These are phyloP conservation scores for Graphium sp. DNA, from an alignment of 2,329 filamentous ascomycete genomes.

Conservation along the genomic window DNA sequence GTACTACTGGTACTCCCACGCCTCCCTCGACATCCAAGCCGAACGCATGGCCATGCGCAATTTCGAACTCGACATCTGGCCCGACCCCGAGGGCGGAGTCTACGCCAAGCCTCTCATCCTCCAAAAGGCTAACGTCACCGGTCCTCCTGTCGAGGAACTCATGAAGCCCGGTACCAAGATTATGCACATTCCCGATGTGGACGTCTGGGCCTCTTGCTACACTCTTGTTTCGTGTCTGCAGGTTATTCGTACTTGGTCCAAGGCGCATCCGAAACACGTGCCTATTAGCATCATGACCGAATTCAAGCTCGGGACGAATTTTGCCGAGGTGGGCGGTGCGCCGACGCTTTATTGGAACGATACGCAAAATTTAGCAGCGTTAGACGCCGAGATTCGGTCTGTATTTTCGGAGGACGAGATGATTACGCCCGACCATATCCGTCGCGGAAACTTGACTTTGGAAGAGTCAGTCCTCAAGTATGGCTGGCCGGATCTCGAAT, in stretches of 20 bases:
- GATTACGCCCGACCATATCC: slow-evolving; percentile 27
- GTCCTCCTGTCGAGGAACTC: slow-evolving; percentile 19
- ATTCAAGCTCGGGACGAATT: slow-evolving; percentile 19
- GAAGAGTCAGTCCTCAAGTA: slow-evolving; percentile 24
- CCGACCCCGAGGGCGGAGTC: slow-evolving; percentile 26
- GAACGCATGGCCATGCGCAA: slow-evolving; percentile 26
- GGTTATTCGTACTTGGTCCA: slow-evolving; percentile 24
- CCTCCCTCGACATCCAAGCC: slow-evolving; percentile 23
- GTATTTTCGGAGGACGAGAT: slow-evolving; percentile 21
- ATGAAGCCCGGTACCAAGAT: slow-evolving; percentile 26
- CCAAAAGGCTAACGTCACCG: slow-evolving; percentile 18
- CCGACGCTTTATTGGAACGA: slow-evolving; percentile 24
- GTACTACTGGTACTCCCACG: slow-evolving; percentile 29
- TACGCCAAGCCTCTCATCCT: slow-evolving; percentile 26
- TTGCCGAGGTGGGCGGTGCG: slow-evolving; percentile 13
- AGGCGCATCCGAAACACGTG: slow-evolving; percentile 21
- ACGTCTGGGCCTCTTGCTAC: slow-evolving; percentile 25
- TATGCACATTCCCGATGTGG: slow-evolving; percentile 30
- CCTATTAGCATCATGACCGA: slow-evolving; percentile 31
- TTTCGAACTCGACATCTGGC: slow-evolving; percentile 29
- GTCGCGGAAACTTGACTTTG: slow-evolving; percentile 20
- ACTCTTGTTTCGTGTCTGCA: slow-evolving; percentile 25
- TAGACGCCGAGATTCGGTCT: slow-evolving; percentile 28
- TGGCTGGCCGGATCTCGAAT: slow-evolving; percentile 29
- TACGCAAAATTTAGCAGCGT: slow-evolving; percentile 18